Base-by-base conservation (phyloP, 225 moss, liverwort and hornwort genomes). In the Ulota crispa region DNA sequence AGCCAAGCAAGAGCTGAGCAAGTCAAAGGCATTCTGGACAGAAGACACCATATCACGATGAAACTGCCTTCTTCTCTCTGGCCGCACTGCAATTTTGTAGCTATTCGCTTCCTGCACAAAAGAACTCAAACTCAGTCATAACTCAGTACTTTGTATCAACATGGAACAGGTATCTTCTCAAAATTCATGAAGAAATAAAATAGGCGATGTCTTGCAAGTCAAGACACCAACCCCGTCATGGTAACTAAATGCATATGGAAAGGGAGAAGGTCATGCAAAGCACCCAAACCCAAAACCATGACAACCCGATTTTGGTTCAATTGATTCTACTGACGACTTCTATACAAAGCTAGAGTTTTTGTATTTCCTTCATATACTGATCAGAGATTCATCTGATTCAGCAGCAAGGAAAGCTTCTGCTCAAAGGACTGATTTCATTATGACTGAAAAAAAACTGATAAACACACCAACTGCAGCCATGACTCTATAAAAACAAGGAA, bases 71-170 rank as follows among this genome's bases (percentile, higher is more conserved):
- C 98, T 92, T 84, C 90, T 89, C 79, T 95, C 98, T 76, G 98
- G 98, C 69, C 94, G 89, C 54, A 95, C 95, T 50, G 95, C 92
- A 81, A 95, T 99, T 88, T 93, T 99, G 86, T 92, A 95, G 88
- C 92, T 95, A 55, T 84, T 90, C 60, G 98, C 92, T 83, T 99
- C 98, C 98, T 96, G 89, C 55, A 83, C 47, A 57, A 62, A 42
- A 47, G 12, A 50, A 77, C 64, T 52, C 78, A 53, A 34, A 81
- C 57, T 80, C 73, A 73, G 74, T 82, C 28, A 28, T 43, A 61
- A 54, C 23, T 76, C 55, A 6, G 20, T 45, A 78, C 36, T 56
- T 69, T 52, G 61, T 27, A 65, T 43, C 27, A 75, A 65, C 56
- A 57, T 13, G 31, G 12, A 43, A 23, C 36, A 64, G 39, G 5